Evolutionary conservation across 2,329 filamentous ascomycete species (phyloP).

Genomic region (Sordariomycetes sp.): DNA sequence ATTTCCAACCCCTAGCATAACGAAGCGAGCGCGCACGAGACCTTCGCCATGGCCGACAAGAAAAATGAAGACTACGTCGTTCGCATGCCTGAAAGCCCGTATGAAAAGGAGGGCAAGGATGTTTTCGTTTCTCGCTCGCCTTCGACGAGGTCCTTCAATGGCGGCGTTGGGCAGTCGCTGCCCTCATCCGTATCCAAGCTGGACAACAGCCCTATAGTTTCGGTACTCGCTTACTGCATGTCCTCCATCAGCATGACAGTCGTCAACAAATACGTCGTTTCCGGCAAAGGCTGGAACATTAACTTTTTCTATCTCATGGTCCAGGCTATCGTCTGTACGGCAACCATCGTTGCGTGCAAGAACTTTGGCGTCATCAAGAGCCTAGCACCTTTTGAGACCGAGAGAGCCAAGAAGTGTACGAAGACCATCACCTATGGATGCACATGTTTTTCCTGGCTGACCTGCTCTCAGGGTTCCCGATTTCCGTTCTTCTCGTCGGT

Average conservation of each 20-base stretch:
- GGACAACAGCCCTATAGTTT: conserved; percentile 68
- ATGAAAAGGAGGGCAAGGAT: conserved; percentile 40
- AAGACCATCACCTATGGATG: background rate
- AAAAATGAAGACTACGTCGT: conserved; percentile 77
- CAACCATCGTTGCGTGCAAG: conserved; percentile 77
- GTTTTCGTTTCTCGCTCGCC: conserved; percentile 30
- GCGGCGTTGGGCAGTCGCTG: conserved; percentile 4
- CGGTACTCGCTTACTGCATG: conserved; percentile 83
- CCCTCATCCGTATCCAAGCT: conserved; percentile 35
- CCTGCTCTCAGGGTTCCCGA: conserved; percentile 72
- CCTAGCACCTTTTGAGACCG: conserved; percentile 69
- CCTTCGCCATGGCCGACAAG: conserved; percentile 64
- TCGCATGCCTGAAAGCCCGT: conserved; percentile 55
- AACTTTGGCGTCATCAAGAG: conserved; percentile 73
- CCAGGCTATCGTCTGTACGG: conserved; percentile 81
- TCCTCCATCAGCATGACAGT: conserved; percentile 99
- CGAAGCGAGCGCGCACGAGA: background rate
- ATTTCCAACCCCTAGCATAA: too few relatives aligned
- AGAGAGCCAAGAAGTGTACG: conserved; percentile 89
- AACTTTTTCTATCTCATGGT: conserved; percentile 92
- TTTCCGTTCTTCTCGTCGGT: conserved; percentile 88
- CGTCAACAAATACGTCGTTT: conserved; percentile 98
- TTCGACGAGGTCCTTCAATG: conserved; percentile 10
- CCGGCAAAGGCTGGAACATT: conserved; percentile 83
- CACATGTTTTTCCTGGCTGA: conserved; percentile 12